Percentiles rank a stretch among this genome's conserved stretches.
Evolutionary conservation across 1,284 basidiomycete species (phyloP).

Genomic region (Xerocomus nothofagi): DNA sequence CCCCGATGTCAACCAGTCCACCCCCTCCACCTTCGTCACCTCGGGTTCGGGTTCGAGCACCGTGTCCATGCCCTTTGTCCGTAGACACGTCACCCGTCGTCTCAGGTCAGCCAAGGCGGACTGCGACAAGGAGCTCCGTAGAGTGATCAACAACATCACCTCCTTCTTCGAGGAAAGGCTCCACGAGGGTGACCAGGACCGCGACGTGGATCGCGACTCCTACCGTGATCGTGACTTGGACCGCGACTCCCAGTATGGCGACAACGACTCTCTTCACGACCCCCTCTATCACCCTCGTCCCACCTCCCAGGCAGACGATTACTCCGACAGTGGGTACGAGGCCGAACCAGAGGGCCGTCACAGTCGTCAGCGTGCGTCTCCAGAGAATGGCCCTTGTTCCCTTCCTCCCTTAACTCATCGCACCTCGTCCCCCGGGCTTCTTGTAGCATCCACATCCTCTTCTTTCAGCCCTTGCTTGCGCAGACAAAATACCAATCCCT

Average conservation of each 20-base stretch:
- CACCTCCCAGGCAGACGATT: conserved; percentile 62
- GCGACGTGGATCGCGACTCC: conserved; percentile 58
- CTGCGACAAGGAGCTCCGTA: conserved; percentile 93
- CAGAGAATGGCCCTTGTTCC: conserved; percentile 41
- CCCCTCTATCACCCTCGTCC: conserved; percentile 57
- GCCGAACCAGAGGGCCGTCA: conserved; percentile 69
- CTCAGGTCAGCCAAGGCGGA: conserved; percentile 92
- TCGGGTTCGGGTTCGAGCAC: conserved; percentile 64
- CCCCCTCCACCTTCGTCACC: conserved; percentile 44
- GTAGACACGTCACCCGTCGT: conserved; percentile 90
- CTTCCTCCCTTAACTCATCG: conserved; percentile 52
- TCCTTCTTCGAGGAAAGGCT: conserved; percentile 90
- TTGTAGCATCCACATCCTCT: conserved; percentile 59
- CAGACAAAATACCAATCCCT: conserved; percentile 62
- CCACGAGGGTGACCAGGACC: conserved; percentile 67
- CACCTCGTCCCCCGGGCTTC: conserved; percentile 53
- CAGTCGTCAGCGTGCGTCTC: conserved; percentile 73
- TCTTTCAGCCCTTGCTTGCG: conserved; percentile 66
- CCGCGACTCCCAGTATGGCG: conserved; percentile 52
- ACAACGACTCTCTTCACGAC: conserved; percentile 57
- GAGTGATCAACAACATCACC: conserved; percentile 92
- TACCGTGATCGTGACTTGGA: conserved; percentile 49
- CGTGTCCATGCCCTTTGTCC: conserved; percentile 88
- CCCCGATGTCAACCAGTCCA: conserved; percentile 54
- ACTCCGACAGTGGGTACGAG: conserved; percentile 78